phyloP scores from a whole-genome alignment of 2,329 filamentous ascomycete genomes.

The Cordyceps javanica region DNA sequence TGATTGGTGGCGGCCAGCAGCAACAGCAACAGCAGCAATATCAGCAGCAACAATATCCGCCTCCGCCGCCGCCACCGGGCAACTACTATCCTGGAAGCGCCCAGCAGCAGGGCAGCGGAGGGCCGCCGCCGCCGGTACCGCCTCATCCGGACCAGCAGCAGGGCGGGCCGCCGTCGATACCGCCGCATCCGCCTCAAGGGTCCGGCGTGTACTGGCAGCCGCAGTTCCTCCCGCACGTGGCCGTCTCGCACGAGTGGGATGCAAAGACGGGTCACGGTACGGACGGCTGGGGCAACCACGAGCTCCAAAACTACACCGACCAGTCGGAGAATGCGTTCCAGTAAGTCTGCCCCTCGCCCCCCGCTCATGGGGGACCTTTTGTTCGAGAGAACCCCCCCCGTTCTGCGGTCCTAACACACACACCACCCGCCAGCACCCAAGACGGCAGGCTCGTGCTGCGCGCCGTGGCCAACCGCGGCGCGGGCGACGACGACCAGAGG shows the following conservation, averaged over 20 bases:
- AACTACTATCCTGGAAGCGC: conserved; percentile 8
- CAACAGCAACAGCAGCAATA: conserved; percentile 18
- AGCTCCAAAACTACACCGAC: conserved; percentile 51
- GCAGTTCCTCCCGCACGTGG: conserved; percentile 38
- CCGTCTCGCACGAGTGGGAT: conserved; percentile 45
- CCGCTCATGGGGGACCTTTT: too few relatives aligned
- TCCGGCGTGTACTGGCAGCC: conserved; percentile 45
- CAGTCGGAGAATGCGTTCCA: conserved; percentile 47
- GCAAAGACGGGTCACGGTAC: conserved; percentile 48
- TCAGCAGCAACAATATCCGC: conserved; percentile 8
- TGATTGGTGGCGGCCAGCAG: conserved; percentile 22
- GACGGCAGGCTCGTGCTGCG: conserved; percentile 47
- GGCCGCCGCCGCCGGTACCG: conserved; percentile 12
- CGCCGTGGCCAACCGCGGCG: conserved; percentile 37
- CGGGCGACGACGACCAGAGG: conserved; percentile 27
- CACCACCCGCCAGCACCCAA: conserved; percentile 28
- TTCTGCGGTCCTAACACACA: too few relatives aligned
- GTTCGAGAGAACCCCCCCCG: too few relatives aligned
- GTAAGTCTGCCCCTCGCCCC: conserved; percentile 19
- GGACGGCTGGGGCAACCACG: conserved; percentile 58
- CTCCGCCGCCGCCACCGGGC: conserved; percentile 15
- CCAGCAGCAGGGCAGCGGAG: not conserved
- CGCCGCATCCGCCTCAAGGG: conserved; percentile 11
- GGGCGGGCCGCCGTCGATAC: conserved; percentile 14
- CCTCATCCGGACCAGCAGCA: conserved; percentile 6